Base-by-base conservation (phyloP, 2,329 filamentous ascomycete genomes). In the Sporothrix brasiliensis region DNA sequence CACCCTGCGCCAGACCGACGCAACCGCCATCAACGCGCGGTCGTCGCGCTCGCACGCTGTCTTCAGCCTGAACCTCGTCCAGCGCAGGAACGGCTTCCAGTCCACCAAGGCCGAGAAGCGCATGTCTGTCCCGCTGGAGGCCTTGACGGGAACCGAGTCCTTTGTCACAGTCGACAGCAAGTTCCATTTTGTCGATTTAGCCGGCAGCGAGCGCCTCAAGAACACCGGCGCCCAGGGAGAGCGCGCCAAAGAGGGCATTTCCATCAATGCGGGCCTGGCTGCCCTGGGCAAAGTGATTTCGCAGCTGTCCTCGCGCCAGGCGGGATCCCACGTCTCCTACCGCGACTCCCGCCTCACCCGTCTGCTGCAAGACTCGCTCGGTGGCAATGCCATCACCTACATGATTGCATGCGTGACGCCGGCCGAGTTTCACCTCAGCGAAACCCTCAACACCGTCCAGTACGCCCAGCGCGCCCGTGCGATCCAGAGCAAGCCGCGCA, bases 341-440 rank as follows among this genome's bases (percentile, higher is more conserved):
- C 92, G 95, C 74, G 95, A 99, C 81, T 98, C 95, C n/a, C 94
- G 93, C 79, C 88, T 99, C 75, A 99, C 95, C 13, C 91, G 95
- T 72, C 85, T 99, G 30, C 87, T 99, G 21, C 95, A 99, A 83
- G 95, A 99, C 80, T 99, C 95, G 0, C 85, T 99, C 5, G 95
- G 95, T 70, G 95, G 95, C 4, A 98, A 97, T 78, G 95, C 95
- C 49, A 97, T 97, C 78, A 99, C 95, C 0, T 99, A 98, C 82
- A 98, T 99, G 95, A 95, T 99, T 81, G 95, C 95, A 10, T 99
- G 95, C 81, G 94, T 99, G 41, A 99, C 94, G 0, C 94, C 94
- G 0, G 93, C 94, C 16, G 94, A 97, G 78, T 99, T 99, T 78
- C 95, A 99, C 79, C 84, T 99, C 58, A 98, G 94, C 81, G 95